Evolutionary conservation across 2,329 filamentous ascomycete species (phyloP).

Genomic region (Paecilomyces sp.): DNA sequence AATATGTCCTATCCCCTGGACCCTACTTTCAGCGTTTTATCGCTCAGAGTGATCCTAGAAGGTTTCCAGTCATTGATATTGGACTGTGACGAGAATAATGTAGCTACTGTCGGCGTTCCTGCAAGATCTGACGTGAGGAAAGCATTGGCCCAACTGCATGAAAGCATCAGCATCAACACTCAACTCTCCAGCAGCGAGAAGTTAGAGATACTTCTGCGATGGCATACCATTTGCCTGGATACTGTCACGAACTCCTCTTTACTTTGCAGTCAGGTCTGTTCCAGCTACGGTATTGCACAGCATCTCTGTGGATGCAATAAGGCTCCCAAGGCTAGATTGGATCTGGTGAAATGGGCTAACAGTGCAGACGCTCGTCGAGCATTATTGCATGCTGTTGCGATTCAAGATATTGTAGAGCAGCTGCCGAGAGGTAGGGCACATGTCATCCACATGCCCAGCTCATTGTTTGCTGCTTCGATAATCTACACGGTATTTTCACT

Average conservation of each 20-base stretch:
- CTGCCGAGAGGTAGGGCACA: constrained; percentile 39
- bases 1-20: constrained; percentile 21
- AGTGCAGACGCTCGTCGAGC: constrained; percentile 33
- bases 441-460: constrained; percentile 39
- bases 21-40: constrained; percentile 33
- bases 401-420: constrained; percentile 41
- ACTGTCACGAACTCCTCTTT: constrained; percentile 33
- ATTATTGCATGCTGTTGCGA: constrained; percentile 38
- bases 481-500: constrained; percentile 37
- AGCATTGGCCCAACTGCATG: constrained; percentile 34
- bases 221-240: constrained; percentile 41
- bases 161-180: constrained; percentile 29
- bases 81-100: constrained; percentile 31
- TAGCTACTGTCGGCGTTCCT: constrained; percentile 33
- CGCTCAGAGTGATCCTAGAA: constrained; percentile 37
- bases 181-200: constrained; percentile 30
- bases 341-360: constrained; percentile 31
- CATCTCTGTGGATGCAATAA: constrained; percentile 30
- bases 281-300: constrained; percentile 31
- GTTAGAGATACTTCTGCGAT: constrained; percentile 36
- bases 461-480: constrained; percentile 37
- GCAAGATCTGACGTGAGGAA: constrained; percentile 30
- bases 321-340: constrained; percentile 20
- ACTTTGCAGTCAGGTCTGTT: constrained; percentile 34
- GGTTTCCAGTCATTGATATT: constrained; percentile 38